Evolutionary conservation across 345 rosid species (phyloP), one percentile per base, ranked within the genome.

Genomic region (Arabidopsis suecica): DNA sequence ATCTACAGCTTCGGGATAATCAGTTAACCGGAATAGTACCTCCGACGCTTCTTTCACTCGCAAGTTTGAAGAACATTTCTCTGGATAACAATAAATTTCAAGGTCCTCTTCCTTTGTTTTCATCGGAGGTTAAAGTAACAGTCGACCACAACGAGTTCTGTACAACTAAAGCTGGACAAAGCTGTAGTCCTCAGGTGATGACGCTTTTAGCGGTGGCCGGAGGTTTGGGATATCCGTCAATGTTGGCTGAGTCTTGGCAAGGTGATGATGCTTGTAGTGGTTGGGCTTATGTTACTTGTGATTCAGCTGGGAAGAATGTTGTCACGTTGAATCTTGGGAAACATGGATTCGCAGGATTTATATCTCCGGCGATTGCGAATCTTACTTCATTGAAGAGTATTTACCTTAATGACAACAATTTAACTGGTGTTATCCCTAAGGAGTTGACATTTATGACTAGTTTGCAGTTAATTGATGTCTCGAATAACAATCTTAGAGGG

Each of bases 1-100:
- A 89, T 82, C 78, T 91, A 54, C 92, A 87, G 82, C 83, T 94
- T 41, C 81, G 97, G 34, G 96, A 91, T 55, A 94, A 94, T 55
- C 78, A 34, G 28, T 71, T 94, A 32, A 91, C 95, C 12, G 98
- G 97, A 33, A 68, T 80, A 4, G 76, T 94, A 20, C 91, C 93
- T 2, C 60, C 69, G 0, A 77, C 91, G 5, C 59, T 94, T 34
- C 12, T 65, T 44, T 44, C 75, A 4, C 84, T 84, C 12, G 57
- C 82, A 5, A 76, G 53, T 25, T 77, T 94, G 71, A 8, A 42
- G 53, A 86, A 81, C 37, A 36, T 89, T 60, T 76, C 91, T 6
- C 70, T 94, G 30, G 71, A 82, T 41, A 94, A 86, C 81, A 94
- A 94, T 65, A 84, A 83, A 33, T 61, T 94, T 51, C 97, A 89